Base-by-base conservation (phyloP, 495 filamentous ascomycete genomes). In the Daldinia decipiens region DNA sequence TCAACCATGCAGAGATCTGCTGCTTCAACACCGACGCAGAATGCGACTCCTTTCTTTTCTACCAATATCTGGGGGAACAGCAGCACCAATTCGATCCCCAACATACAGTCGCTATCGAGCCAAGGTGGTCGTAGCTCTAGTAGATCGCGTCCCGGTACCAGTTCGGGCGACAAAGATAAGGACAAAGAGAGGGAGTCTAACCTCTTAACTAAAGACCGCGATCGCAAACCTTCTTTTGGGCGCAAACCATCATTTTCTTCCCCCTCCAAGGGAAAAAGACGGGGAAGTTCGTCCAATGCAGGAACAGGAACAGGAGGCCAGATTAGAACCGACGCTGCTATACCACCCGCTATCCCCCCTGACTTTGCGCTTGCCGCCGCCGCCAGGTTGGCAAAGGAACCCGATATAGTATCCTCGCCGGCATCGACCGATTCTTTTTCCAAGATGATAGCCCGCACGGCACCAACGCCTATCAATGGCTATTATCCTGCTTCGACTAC, bases 401-500 rank as follows among this genome's bases (percentile, higher is more conserved):
- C 64, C 69, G 80, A 78, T 31, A 64, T 71, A 24, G 52, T 79
- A 40, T 67, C 72, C 21, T 78, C 78, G 7, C 80, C 81, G 7
- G 72, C 76, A 26, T 74, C 75, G 26, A 54, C 67, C 59, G 78
- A 81, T 63, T 78, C 79, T 34, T 80, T 80, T 65, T 67, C 80
- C 67, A 84, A 74, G 71, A 83, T 85, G 80, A 69, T 83, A 50
- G 72, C 71, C 72, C 78, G 82, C n/a, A 71, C 71, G 24, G 76
- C 76, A n/a, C 76, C 39, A 71, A 74, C 79, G 61, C 61, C 76
- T 38, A 68, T 65, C 13, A 67, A 70, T 19, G 75, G 71, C 34
- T 62, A 70, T 11, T 72, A 79, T 59, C 77, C 74, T 4, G 73
- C 70, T 47, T 47, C 43, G 31, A 66, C 76, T 40, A 78, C 78